phyloP scores from a whole-genome alignment of 2,329 filamentous ascomycete genomes.

The Fonsecaea erecta region DNA sequence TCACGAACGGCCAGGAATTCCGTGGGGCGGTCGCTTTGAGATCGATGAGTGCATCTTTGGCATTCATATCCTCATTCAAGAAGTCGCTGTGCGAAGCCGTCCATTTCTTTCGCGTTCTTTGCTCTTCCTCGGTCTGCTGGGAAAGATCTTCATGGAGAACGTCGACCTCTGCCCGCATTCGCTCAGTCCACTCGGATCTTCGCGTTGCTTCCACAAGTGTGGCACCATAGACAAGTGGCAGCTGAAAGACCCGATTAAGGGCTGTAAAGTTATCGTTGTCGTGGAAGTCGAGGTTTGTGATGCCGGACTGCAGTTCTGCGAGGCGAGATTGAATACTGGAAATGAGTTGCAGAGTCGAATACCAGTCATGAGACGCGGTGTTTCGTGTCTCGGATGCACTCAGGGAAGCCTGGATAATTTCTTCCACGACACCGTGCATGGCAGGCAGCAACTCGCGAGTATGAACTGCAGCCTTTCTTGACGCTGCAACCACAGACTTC shows the following conservation, averaged over 20 bases:
- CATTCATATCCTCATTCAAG: slow-evolving; percentile 41
- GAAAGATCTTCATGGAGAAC: slow-evolving; percentile 92
- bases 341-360: slow-evolving; percentile 80
- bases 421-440: slow-evolving; percentile 60
- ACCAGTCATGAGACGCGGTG: slow-evolving; percentile 58
- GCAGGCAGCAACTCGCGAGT: slow-evolving; percentile 67
- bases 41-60: slow-evolving; percentile 68
- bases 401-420: slow-evolving; percentile 62
- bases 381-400: slow-evolving; percentile 70
- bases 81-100: slow-evolving; percentile 55
- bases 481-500: slow-evolving; percentile 66
- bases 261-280: slow-evolving; percentile 82
- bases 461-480: slow-evolving; percentile 67
- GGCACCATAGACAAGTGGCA: slow-evolving; percentile 88
- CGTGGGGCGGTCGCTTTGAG: slow-evolving; percentile 82
- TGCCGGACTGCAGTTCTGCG: slow-evolving; percentile 71
- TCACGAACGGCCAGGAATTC: slow-evolving; percentile 77
- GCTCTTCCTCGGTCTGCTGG: slow-evolving; percentile 88
- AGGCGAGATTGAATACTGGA: slow-evolving; percentile 78
- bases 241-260: slow-evolving; percentile 76
- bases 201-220: slow-evolving; percentile 84
- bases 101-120: slow-evolving; percentile 87
- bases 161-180: slow-evolving; percentile 83
- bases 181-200: slow-evolving; percentile 87
- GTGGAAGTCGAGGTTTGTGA: slow-evolving; percentile 72